Base-by-base conservation (phyloP, 495 filamentous ascomycete genomes). In the Daldinia caldariorum region DNA sequence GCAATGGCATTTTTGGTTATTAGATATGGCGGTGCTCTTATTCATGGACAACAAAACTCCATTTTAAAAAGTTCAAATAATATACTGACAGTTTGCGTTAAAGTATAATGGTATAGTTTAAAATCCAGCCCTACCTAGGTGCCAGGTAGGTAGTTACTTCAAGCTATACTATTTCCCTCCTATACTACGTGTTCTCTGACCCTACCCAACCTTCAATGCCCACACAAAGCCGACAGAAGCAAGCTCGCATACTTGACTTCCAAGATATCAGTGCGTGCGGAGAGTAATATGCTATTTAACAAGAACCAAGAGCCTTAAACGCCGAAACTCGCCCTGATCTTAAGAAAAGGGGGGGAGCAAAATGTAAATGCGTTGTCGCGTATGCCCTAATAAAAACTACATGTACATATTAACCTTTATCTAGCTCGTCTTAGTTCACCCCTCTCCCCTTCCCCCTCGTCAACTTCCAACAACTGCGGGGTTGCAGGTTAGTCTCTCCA, bases 181-280 rank as follows among this genome's bases (percentile, higher is more conserved):
- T 62, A 58, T 66, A 55, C 14, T 54, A 58, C 16, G 4, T 63
- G 61, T 20, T 20, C 16, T 66, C 49, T 13, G 32, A 57, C 37
- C 29, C 45, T 35, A 29, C 13, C 51, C 12, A 12, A 43, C 6
- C 5, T 43, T 6, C 16, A 18, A 47, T 10, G 34, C 16, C 43
- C 3, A 18, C 43, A 16, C 9, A 3, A 3, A 18, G 18, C 5
- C 43, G 3, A 47, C 0, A 47, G 43, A 10, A 22, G 18, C 4
- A 47, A 10, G 34, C 9, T 10, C 8, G 43, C 12, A 9, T 22
- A 47, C 10, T 22, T 22, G 43, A 4, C 16, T 18, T 20, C 43
- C 6, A 6, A 10, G 16, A 47, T 20, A 16, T 47, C 20, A 2
- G 16, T 47, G 5, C 5, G 16, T 47, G 3, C 22, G 3, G 16